Base-by-base conservation (phyloP, 495 filamentous ascomycete species). In the Haplographium delicatum region DNA sequence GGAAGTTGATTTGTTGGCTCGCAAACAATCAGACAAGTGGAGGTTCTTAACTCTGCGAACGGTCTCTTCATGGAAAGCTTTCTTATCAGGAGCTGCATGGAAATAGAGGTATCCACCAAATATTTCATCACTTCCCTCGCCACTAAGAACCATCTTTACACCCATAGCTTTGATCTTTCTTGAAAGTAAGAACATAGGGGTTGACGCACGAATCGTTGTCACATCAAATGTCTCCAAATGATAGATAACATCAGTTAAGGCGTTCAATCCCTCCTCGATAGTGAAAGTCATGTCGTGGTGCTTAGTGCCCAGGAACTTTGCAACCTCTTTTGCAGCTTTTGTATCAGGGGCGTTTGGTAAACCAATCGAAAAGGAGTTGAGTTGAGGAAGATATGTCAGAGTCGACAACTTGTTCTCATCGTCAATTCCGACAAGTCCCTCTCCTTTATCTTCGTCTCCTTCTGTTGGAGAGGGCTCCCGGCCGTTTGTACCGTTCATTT, bases 31-130 rank as follows among this genome's bases (percentile, higher is more conserved):
- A 18, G 91, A 82, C 59, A 96, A 70, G 66, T 98, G 93, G 56
- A 98, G 74, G 79, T 96, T 89, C 79, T 97, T 91, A 48, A 98
- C 86, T 50, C 93, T 81, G 44, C 85, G 79, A 19, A 98, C 83
- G 22, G 87, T 95, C 75, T 98, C 93, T 66, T 80, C 80, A 74
- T 98, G 93, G 74, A 98, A 94, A 38, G 82, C 88, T 64, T 83
- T 82, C 73, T 86, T 88, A 76, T 86, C 79, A 44, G 93, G 93
- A 6, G 93, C 93, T 53, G 81, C 85, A 71, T 94, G 88, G 81
- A 98, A 98, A 76, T 98, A 98, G 18, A 98, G 84, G 71, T 98
- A 98, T 33, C 93, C 93, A 51, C 94, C 93, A 60, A 96, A 97
- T 62, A 96, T 94, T 70, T 98, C 93, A 67, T 98, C 93, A 62